Evolutionary conservation across 352 stramenopile genomes (phyloP).

Genomic region (Phytopythium aichiense): DNA sequence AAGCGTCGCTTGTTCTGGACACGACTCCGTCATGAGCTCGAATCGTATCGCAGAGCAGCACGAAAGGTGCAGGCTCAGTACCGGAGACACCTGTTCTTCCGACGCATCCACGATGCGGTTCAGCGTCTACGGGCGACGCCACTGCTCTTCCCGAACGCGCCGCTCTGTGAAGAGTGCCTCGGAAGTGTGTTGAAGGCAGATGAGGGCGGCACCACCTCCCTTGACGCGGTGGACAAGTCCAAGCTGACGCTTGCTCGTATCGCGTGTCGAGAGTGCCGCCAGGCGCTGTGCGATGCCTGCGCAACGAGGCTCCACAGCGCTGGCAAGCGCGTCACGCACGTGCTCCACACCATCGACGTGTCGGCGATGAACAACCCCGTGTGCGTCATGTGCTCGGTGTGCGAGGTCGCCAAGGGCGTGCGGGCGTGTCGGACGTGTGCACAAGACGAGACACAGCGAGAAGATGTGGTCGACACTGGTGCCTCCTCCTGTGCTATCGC

Average conservation of each 20-base stretch:
- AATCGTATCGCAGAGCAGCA: slow-evolving; percentile 2
- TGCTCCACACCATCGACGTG: slow-evolving; percentile 27
- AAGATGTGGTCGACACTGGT: background rate
- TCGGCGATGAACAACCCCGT: slow-evolving; percentile 13
- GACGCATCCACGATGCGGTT: slow-evolving; percentile 10
- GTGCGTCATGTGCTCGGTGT: slow-evolving; percentile 17
- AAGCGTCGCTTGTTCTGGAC: slow-evolving; percentile 18
- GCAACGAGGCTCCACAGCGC: slow-evolving; percentile 19
- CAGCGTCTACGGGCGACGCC: slow-evolving; percentile 14
- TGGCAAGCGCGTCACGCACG: slow-evolving; percentile 32
- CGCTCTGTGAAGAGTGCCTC: slow-evolving; percentile 35
- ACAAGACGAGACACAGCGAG: background rate
- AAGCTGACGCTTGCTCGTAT: slow-evolving; percentile 18
- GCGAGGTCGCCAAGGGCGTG: slow-evolving; percentile 16
- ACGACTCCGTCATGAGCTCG: slow-evolving; percentile 14
- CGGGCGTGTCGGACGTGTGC: slow-evolving; percentile 19
- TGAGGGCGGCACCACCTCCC: background rate
- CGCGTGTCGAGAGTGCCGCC: slow-evolving; percentile 25
- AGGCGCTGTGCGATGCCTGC: slow-evolving; percentile 23
- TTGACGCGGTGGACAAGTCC: background rate
- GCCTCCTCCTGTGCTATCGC: background rate
- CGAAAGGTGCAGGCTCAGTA: slow-evolving; percentile 10
- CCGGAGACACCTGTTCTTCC: slow-evolving; percentile 7
- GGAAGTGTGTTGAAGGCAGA: background rate
- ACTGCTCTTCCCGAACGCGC: slow-evolving; percentile 22